Conservation (phyloP, 345 rosid genomes). For the Populus deltoides region DNA sequence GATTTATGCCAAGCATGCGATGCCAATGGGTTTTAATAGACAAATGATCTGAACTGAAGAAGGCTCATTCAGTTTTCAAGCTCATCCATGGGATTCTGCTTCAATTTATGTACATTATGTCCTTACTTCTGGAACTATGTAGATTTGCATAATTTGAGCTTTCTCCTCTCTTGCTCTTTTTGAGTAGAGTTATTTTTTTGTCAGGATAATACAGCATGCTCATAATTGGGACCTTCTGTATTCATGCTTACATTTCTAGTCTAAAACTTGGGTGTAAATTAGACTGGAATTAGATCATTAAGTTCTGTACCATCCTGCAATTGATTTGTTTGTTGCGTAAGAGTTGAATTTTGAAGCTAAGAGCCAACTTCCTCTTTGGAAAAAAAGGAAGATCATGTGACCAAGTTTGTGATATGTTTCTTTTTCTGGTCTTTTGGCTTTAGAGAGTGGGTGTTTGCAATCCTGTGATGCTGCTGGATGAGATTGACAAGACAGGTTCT, state of each 20-base stretch:
- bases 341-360: not conserved
- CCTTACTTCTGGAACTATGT: not conserved
- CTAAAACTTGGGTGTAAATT: not conserved
- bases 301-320: not conserved
- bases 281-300: not conserved
- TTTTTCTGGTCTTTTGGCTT: constrained; percentile 31
- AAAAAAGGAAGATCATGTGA: not conserved
- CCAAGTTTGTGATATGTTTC: not conserved
- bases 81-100: not conserved
- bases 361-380: not conserved
- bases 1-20: not conserved
- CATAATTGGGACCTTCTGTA: not conserved
- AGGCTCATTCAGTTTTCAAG: not conserved
- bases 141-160: not conserved
- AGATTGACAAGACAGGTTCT: constrained; percentile 97
- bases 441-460: constrained; percentile 95
- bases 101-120: not conserved
- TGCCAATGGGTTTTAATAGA: not conserved
- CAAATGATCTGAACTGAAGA: not conserved
- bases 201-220: not conserved
- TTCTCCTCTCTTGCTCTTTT: not conserved
- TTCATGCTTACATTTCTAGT: not conserved
- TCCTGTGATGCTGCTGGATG: constrained; percentile 96
- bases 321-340: not conserved
- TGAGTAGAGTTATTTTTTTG: not conserved